Evolutionary conservation across 345 rosid species (phyloP).

Genomic region (Eucalyptus tenuipes): DNA sequence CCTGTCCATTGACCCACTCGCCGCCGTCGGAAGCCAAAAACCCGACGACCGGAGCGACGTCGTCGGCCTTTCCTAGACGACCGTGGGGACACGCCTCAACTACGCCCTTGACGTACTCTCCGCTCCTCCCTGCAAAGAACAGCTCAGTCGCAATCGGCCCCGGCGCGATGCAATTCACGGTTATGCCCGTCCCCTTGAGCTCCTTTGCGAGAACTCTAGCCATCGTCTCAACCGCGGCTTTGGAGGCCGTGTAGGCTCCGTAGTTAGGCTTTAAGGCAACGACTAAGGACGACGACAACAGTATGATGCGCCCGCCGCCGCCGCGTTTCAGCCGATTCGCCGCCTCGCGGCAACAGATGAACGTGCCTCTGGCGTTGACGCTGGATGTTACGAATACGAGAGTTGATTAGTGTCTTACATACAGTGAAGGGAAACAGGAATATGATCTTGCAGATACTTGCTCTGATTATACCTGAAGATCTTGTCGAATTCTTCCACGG

Average conservation of each 20-base stretch:
- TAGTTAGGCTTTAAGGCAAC: not conserved
- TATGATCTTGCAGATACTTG: not conserved
- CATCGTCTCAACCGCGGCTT: slow-evolving; percentile 24
- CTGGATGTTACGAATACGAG: not conserved
- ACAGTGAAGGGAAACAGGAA: not conserved
- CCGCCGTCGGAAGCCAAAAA: slow-evolving; percentile 17
- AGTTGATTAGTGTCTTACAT: not conserved
- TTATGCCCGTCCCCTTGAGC: slow-evolving; percentile 21
- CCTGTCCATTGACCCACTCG: slow-evolving; percentile 26
- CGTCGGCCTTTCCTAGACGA: slow-evolving; percentile 12
- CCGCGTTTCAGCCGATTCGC: slow-evolving; percentile 7
- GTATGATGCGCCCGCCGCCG: slow-evolving; percentile 15
- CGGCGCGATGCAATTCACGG: slow-evolving; percentile 24
- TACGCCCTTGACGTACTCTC: slow-evolving; percentile 1
- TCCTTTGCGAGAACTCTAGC: slow-evolving; percentile 19
- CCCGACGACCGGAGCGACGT: slow-evolving; percentile 11
- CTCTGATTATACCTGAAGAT: not conserved
- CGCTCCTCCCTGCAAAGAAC: slow-evolving; percentile 8
- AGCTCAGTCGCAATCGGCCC: slow-evolving; percentile 23
- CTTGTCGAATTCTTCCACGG: not conserved
- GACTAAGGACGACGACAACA: slow-evolving; percentile 8
- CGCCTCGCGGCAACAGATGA: slow-evolving; percentile 22
- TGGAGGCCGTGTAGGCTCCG: slow-evolving; percentile 19
- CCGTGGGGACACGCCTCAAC: slow-evolving; percentile 4
- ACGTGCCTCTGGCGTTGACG: slow-evolving; percentile 14